Base-by-base conservation (phyloP, 805 yeast species). In the Starmerella etchellsii region DNA sequence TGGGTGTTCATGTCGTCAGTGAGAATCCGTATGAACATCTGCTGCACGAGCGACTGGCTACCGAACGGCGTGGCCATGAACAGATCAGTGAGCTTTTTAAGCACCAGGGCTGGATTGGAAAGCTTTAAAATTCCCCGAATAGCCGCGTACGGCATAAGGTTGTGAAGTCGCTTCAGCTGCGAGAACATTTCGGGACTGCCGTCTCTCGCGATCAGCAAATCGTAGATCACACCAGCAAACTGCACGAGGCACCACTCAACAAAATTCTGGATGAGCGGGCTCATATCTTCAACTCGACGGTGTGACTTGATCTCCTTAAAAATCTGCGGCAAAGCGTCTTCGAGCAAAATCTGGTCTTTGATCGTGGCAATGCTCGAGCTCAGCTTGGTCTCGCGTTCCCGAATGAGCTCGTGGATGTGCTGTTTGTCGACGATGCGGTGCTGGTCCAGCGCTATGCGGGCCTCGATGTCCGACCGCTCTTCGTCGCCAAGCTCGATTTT, bases 101-200 rank as follows among this genome's bases (percentile, higher is more conserved):
- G 74, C 22, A 88, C 76, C 31, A 78, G 73, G 61, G 85, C 74
- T 2, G 98, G 97, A 54, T 88, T 88, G 0, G 97, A 83, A 44
- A 79, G 74, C 54, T 76, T 71, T 54, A 91, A 60, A 19, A 88
- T 79, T 18, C 82, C 81, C 32, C 77, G 76, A 58, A 87, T 73
- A 27, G 88, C 56, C 1, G 70, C 63, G 58, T 88, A 91, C 0
- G 97, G 98, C 63, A 88, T 73, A 44, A 83, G 54, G 25, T 68
- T 62, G 61, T 88, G 95, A 30, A 91, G 62, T 42, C 78, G 72
- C 48, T 74, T 74, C 25, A 81, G 63, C 54, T 83, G 84, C 11
- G 71, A 68, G 51, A 79, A 76, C 51, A 81, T 65, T 51, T 83
- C 95, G 44, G 76, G 73, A 1, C 94, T 76, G 46, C 74, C 74